Base-by-base conservation (phyloP, 2,329 filamentous ascomycete species). In the Pezicula neosporulosa region DNA sequence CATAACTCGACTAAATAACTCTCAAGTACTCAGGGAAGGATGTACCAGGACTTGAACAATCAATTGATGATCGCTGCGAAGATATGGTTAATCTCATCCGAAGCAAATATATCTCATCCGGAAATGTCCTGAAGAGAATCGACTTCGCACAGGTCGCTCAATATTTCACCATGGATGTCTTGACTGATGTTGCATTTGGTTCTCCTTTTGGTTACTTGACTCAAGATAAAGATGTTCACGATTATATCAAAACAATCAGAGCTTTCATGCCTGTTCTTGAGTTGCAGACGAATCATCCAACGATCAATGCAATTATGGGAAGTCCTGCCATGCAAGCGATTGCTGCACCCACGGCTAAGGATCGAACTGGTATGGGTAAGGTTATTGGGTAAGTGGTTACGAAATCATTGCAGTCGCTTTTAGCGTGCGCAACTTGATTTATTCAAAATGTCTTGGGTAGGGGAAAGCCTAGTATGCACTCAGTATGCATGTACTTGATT, bases 151-250 rank as follows among this genome's bases (percentile, higher is more conserved):
- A 69, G 39, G 77, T 78, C 53, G 71, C 73, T 2, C 75, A 77
- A 18, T 79, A 72, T 67, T 77, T 81, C 50, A 72, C 77, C 1
- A 64, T 81, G 0, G 78, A 82, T 48, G 74, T 76, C 3, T 76
- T 82, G 38, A 75, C 73, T 15, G 71, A 78, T 30, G 65, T 81
- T 16, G 75, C 75, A 0, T 72, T 80, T 12, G 77, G 78, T 8
- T 61, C 74, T 50, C 60, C 70, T 0, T 78, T 80, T 54, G 77
- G 77, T 13, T 75, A 74, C 56, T 57, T 80, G 1, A 69, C 70
- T 16, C 56, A 67, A 13, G 76, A 80, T 55, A 61, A 67, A 4
- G 77, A 80, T 53, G 67, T 73, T 0, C 75, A 73, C 55, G 71
- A 70, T 50, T 78, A 77, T 58, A 70, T 78, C 44, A 59, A 66